Percentiles rank a stretch among this genome's conserved stretches.
These are phyloP conservation scores for Wickerhamiella sorbophila DNA, from an alignment of 805 yeast genomes.

Conservation along the genomic window DNA sequence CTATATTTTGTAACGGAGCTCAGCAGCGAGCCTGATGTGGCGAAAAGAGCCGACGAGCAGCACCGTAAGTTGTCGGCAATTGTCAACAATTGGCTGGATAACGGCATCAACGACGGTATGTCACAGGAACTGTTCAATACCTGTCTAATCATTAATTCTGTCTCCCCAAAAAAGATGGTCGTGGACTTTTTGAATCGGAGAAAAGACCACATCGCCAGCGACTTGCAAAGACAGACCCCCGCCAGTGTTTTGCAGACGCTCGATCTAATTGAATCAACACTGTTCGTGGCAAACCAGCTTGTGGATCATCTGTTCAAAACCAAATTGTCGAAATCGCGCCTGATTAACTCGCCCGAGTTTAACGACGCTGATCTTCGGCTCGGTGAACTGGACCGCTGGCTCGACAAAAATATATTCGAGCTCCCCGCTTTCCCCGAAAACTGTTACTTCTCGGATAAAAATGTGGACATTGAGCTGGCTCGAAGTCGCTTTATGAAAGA, in stretches of 20 bases:
- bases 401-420: not conserved
- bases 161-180: slow-evolving; percentile 11
- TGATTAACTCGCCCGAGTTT: slow-evolving; percentile 11
- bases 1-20: slow-evolving; percentile 6
- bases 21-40: not conserved
- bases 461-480: slow-evolving; percentile 1
- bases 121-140: slow-evolving; percentile 15
- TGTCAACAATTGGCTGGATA: slow-evolving; percentile 4
- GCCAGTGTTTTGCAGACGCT: slow-evolving; percentile 6
- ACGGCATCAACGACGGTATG: slow-evolving; percentile 7
- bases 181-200: slow-evolving; percentile 9
- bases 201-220: slow-evolving; percentile 1
- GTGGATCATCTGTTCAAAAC: slow-evolving; percentile 9
- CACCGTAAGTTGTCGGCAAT: not conserved
- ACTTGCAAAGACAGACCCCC: not conserved
- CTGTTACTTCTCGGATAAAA: slow-evolving; percentile 6
- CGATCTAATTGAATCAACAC: slow-evolving; percentile 11
- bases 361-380: not conserved
- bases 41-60: not conserved
- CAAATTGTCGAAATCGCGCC: slow-evolving; percentile 8
- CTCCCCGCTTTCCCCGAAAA: slow-evolving; percentile 9
- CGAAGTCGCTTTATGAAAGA: not conserved
- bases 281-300: slow-evolving; percentile 10
- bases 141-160: slow-evolving; percentile 10
- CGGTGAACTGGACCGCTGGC: not conserved